phyloP scores from a whole-genome alignment of 257 asterid genomes.

The Penstemon eatonii region DNA sequence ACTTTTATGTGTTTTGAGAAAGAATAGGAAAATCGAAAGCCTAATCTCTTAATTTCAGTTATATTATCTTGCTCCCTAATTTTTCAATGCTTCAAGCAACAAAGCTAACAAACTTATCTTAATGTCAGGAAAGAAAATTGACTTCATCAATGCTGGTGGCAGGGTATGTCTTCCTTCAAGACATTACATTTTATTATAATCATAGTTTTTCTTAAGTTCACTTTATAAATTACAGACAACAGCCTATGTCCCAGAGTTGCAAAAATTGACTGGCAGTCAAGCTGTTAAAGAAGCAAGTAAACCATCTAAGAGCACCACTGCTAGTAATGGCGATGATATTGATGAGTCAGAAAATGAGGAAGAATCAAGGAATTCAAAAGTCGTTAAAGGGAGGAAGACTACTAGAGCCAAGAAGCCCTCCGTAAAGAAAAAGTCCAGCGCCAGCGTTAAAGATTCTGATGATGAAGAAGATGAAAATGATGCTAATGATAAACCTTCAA shows the following conservation, averaged over 20 bases:
- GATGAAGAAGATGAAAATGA: conserved; percentile 33
- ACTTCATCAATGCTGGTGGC: conserved; percentile 91
- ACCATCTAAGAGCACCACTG: conserved; percentile 34
- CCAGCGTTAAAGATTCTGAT: conserved; percentile 31
- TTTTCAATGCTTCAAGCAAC: neutral
- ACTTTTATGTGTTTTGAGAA: conserved; percentile 18
- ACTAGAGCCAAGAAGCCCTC: conserved; percentile 38
- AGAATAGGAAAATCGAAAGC: conserved; percentile 25
- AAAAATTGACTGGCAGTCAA: conserved; percentile 66
- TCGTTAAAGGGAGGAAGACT: conserved; percentile 34
- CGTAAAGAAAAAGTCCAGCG: conserved; percentile 37
- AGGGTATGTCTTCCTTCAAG: conserved; percentile 60
- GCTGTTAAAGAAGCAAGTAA: conserved; percentile 47
- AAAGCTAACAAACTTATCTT: conserved; percentile 26
- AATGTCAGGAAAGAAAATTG: conserved; percentile 80
- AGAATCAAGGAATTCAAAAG: conserved; percentile 33
- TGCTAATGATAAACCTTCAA: conserved; percentile 35
- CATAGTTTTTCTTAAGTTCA: neutral
- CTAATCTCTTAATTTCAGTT: conserved; percentile 24
- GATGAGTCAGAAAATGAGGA: conserved; percentile 49
- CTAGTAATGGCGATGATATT: conserved; percentile 28
- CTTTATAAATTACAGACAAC: conserved; percentile 64
- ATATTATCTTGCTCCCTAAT: neutral
- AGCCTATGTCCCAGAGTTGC: conserved; percentile 90
- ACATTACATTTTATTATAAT: conserved; percentile 6